These are phyloP conservation scores for Saprolegnia diclina DNA, from an alignment of 352 stramenopile species.

Conservation along the genomic window DNA sequence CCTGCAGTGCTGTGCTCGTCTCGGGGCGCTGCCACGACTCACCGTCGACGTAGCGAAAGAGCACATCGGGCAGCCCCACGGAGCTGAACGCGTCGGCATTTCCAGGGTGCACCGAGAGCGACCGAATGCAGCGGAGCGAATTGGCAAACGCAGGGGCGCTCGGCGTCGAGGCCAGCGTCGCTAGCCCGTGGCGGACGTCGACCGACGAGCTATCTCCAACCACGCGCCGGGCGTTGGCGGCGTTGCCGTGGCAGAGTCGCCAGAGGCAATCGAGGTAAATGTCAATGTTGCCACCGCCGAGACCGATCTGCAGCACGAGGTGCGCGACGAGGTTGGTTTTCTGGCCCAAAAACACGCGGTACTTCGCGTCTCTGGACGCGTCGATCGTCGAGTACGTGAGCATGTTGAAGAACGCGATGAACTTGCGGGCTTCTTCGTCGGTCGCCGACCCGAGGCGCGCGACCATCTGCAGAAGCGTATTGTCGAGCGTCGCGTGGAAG, in stretches of 20 bases:
- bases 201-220: not conserved
- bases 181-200: not conserved
- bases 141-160: not conserved
- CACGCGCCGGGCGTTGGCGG: constrained; percentile 2
- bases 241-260: constrained; percentile 18
- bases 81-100: not conserved
- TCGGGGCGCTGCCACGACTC: not conserved
- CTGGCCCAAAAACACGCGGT: constrained; percentile 3
- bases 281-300: not conserved
- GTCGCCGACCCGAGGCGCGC: not conserved
- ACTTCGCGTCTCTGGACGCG: not conserved
- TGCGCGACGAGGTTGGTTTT: constrained; percentile 2
- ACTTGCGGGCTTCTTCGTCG: not conserved
- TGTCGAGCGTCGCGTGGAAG: not conserved
- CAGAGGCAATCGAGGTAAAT: constrained; percentile 19
- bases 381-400: not conserved
- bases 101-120: not conserved
- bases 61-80: not conserved
- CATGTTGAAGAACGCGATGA: constrained; percentile 23
- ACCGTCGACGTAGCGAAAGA: not conserved
- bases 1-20: not conserved
- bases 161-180: not conserved
- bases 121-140: constrained; percentile 5
- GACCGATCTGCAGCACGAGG: not conserved
- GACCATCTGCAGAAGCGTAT: not conserved